These are phyloP conservation scores for Gyrodon lividus DNA, from an alignment of 768 basidiomycete genomes.

Conservation along the genomic window DNA sequence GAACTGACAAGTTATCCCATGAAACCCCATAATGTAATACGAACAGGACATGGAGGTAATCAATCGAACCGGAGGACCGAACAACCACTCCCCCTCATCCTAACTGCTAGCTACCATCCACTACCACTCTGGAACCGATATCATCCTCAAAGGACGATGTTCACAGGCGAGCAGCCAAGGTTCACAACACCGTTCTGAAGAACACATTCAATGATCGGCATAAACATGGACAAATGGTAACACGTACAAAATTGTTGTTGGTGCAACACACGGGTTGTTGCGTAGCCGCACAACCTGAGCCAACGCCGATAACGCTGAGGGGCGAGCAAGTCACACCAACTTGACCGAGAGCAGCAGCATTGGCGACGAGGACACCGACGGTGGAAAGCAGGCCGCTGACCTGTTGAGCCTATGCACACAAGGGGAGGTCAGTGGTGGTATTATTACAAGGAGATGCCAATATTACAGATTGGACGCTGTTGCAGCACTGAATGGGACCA, in stretches of 20 bases:
- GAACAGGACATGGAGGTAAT: too few species aligned
- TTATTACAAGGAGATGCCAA: not conserved
- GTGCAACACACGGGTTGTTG: constrained; percentile 13
- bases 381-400: not conserved
- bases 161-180: constrained; percentile 2
- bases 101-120: not conserved
- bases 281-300: not conserved
- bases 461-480: constrained; percentile 4
- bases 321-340: constrained; percentile 2
- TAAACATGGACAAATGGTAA: not conserved
- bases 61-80: too few species aligned
- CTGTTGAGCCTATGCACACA: not conserved
- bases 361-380: too few species aligned
- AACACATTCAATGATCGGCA: not conserved
- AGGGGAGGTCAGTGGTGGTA: not conserved
- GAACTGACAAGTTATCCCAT: too few species aligned
- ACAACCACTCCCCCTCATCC: too few species aligned
- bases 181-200: constrained; percentile 8
- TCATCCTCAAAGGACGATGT: too few species aligned
- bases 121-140: too few species aligned
- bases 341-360: not conserved
- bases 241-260: not conserved
- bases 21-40: too few species aligned
- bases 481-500: constrained; percentile 8
- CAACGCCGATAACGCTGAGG: not conserved